phyloP scores from a whole-genome alignment of 371 early-diverging fungal species.

The Mucor indicus region DNA sequence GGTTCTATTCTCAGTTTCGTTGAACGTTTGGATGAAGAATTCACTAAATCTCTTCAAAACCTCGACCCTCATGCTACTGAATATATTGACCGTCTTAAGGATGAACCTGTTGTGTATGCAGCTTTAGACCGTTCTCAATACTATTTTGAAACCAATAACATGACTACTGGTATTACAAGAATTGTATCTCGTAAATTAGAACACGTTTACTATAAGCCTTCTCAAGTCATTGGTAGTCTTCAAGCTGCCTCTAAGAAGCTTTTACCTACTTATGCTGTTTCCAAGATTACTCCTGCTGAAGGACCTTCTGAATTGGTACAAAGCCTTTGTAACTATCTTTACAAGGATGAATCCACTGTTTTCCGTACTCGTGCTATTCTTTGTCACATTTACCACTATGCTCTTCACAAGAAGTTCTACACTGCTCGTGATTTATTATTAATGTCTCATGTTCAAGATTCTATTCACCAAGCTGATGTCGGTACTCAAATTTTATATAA shows the following conservation, averaged over 20 bases:
- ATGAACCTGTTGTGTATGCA: conserved; percentile 85
- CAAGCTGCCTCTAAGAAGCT: conserved; percentile 37
- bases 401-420: conserved; percentile 92
- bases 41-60: conserved; percentile 89
- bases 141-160: conserved; percentile 68
- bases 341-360: conserved; percentile 81
- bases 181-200: conserved; percentile 88
- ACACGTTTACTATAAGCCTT: conserved; percentile 93
- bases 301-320: conserved; percentile 70
- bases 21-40: conserved; percentile 96
- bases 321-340: conserved; percentile 82
- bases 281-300: conserved; percentile 37
- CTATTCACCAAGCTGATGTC: conserved; percentile 86
- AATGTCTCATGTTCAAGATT: conserved; percentile 97
- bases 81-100: conserved; percentile 91
- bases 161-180: conserved; percentile 64
- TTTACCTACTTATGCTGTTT: conserved; percentile 39
- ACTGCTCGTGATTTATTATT: conserved; percentile 94
- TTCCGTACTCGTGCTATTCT: conserved; percentile 94
- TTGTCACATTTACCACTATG: conserved; percentile 95
- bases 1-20: conserved; percentile 89
- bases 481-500: conserved; percentile 95
- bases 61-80: conserved; percentile 96
- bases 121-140: conserved; percentile 84
- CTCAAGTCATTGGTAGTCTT: conserved; percentile 50